Percentiles rank a stretch among this genome's conserved stretches.
These are phyloP conservation scores for Cadophora sp. DNA, from an alignment of 2,329 filamentous ascomycete genomes.

Conservation along the genomic window DNA sequence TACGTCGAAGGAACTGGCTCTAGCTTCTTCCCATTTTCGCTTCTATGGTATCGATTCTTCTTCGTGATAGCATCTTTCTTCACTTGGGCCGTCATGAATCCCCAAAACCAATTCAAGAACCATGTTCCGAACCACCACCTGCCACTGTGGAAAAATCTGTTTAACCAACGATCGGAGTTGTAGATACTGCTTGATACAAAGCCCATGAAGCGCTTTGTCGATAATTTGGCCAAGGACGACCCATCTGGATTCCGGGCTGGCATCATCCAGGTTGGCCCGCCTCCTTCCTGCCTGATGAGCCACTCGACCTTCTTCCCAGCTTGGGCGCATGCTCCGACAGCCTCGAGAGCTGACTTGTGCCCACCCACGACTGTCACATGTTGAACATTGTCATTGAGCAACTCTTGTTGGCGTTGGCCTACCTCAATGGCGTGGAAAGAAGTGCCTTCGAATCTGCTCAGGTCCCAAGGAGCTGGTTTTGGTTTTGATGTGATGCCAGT, in stretches of 20 bases:
- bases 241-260: conserved; percentile 21
- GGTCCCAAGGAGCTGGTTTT: conserved; percentile 47
- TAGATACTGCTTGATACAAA: conserved; percentile 20
- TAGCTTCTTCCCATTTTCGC: conserved; percentile 22
- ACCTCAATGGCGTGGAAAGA: conserved; percentile 23
- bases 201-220: conserved; percentile 13
- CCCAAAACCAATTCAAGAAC: conserved; percentile 24
- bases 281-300: conserved; percentile 50
- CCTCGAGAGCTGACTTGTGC: conserved; percentile 70
- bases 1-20: conserved; percentile 19
- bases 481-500: conserved; percentile 60
- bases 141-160: conserved; percentile 24
- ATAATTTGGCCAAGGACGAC: conserved; percentile 9
- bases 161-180: conserved; percentile 17
- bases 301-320: conserved; percentile 49
- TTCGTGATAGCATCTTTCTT: conserved; percentile 3
- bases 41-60: conserved; percentile 21
- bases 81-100: conserved; percentile 11
- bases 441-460: conserved; percentile 22
- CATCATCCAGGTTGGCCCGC: conserved; percentile 48
- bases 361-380: conserved; percentile 63
- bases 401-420: conserved; percentile 21
- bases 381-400: conserved; percentile 36
- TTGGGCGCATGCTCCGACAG: conserved; percentile 64
- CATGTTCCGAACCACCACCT: conserved; percentile 24